Base-by-base conservation (phyloP, 345 rosid genomes). In the Aquilaria malaccensis region DNA sequence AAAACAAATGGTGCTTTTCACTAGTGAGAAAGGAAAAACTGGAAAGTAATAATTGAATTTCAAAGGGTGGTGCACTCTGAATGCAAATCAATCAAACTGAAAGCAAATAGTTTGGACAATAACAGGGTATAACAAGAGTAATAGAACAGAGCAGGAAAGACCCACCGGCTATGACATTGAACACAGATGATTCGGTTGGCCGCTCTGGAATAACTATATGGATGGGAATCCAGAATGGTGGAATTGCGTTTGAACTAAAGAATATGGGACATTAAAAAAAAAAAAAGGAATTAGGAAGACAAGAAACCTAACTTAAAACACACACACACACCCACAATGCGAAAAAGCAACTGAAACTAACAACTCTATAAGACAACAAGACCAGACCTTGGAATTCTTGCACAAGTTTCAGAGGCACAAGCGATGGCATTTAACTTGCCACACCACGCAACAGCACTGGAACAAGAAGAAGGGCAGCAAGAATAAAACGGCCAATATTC, bases 371-470 rank as follows among this genome's bases (percentile, higher is more conserved):
- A 2, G 5, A 3, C 7, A 37, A 3, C 43, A 37, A 37, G 43
- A 4, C 43, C 43, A 37, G 52, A 90, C 99, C 99, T 86, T 6
- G 99, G 97, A 72, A 94, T 94, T 73, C 99, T 78, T 0, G 99
- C 99, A 71, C 99, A 94, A 60, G 99, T 94, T 67, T 94, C 99
- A 1, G 99, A 86, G 50, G 99, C 99, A 70, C 99, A 94, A 70
- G 99, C 99, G 54, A 94, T 88, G n/a, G 96, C 97, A 72, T 94
- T 94, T 79, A 94, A 76, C 81, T 86, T 94, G 43, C 99, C 99
- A 76, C 97, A 94, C 99, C 99, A 94, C 53, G 99, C 91, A 74
- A 94, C 96, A 22, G 96, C 97, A 83, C 99, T 94, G 75, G 7
- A 63, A 67, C 43, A 47, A 45, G 48, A 52, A 41, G 51, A 56